Conservation (phyloP, 2,329 filamentous ascomycete species). For the Dactylellina sp. region DNA sequence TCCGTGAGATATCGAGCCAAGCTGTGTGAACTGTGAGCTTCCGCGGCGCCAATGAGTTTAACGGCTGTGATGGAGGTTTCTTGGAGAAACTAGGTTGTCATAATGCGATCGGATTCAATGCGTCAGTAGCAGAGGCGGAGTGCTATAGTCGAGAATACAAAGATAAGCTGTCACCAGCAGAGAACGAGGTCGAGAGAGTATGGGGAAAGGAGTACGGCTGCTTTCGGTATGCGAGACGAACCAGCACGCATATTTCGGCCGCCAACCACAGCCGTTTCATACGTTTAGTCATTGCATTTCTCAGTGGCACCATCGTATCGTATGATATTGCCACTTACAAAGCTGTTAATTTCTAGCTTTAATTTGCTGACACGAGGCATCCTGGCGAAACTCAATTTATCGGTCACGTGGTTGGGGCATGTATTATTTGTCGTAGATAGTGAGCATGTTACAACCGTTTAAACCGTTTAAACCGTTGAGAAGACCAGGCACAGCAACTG, state of each 20-base stretch:
- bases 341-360: no score
- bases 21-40: no score
- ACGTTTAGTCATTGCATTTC: background rate
- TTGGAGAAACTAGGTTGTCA: conserved; percentile 1
- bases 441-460: background rate
- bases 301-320: no score
- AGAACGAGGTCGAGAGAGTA: conserved; percentile 12
- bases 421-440: no score
- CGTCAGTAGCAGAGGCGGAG: background rate
- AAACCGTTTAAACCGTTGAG: no score
- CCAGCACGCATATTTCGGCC: background rate
- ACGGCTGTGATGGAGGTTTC: background rate
- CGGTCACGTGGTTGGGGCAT: no score
- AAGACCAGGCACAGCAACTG: no score
- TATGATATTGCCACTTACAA: no score
- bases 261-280: background rate
- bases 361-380: no score
- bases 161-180: background rate
- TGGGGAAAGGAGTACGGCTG: conserved; percentile 53
- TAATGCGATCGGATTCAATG: conserved; percentile 3
- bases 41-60: no score
- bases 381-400: no score
- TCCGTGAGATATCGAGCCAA: no score
- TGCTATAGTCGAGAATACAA: background rate
- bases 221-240: conserved; percentile 44